Conservation (phyloP, 257 asterid genomes). For the Knoxia roxburghii region DNA sequence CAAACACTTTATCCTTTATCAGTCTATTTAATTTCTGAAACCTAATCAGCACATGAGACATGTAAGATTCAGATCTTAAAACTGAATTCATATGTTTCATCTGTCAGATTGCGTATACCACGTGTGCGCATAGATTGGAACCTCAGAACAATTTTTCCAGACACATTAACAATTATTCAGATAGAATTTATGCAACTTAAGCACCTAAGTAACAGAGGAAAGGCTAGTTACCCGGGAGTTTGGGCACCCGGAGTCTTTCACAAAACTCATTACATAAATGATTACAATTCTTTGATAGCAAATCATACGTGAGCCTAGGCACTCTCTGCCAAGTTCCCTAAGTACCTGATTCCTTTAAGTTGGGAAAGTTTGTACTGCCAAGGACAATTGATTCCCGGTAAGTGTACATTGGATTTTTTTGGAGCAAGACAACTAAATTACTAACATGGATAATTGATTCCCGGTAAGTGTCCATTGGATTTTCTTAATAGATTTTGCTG, state of each 20-base stretch:
- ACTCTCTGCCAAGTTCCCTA: slow-evolving; percentile 92
- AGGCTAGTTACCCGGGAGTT: slow-evolving; percentile 74
- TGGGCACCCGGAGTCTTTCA: slow-evolving; percentile 88
- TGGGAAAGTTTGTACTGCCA: slow-evolving; percentile 61
- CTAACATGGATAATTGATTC: too few species aligned
- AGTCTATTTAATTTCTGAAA: neutral
- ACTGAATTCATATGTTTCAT: neutral
- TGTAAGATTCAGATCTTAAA: neutral
- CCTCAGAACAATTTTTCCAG: neutral
- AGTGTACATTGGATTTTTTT: slow-evolving; percentile 90
- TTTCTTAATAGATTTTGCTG: too few species aligned
- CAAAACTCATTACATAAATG: slow-evolving; percentile 93
- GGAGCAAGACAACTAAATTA: slow-evolving; percentile 81
- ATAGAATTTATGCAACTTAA: neutral
- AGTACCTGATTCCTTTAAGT: slow-evolving; percentile 78
- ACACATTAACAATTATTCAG: neutral
- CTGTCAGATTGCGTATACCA: neutral
- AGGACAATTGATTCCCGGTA: slow-evolving; percentile 71
- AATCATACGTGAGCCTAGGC: slow-evolving; percentile 86
- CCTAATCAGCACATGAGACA: neutral
- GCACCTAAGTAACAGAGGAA: neutral
- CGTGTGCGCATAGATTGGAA: neutral
- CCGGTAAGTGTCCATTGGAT: too few species aligned
- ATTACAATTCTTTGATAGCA: slow-evolving; percentile 88
- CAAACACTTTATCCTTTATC: neutral